Conservation (phyloP, 805 yeast species). For the Wickerhamomyces silvicola region DNA sequence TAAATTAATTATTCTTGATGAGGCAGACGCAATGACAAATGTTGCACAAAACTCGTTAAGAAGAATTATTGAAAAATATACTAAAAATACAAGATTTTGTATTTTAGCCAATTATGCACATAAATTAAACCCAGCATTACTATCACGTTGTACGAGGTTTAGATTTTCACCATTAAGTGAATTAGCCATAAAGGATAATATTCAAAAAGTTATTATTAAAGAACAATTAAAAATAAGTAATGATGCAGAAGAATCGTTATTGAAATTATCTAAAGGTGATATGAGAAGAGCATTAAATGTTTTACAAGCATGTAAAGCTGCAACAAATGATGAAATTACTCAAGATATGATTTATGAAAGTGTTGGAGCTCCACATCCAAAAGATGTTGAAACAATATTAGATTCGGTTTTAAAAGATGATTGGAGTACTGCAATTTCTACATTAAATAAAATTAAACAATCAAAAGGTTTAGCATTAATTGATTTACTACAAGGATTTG, state of each 20-base stretch:
- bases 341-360: constrained; percentile 83
- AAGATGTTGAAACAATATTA: constrained; percentile 68
- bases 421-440: constrained; percentile 71
- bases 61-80: constrained; percentile 80
- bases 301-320: constrained; percentile 87
- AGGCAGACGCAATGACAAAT: constrained; percentile 91
- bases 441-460: constrained; percentile 59
- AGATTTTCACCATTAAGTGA: constrained; percentile 78
- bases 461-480: constrained; percentile 84
- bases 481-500: constrained; percentile 74
- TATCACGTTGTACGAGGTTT: constrained; percentile 93
- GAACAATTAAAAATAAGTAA: constrained; percentile 57
- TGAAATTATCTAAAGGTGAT: constrained; percentile 82
- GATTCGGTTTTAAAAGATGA: constrained; percentile 79
- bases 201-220: constrained; percentile 58
- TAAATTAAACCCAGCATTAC: constrained; percentile 88
- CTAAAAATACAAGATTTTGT: constrained; percentile 92
- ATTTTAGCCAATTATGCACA: constrained; percentile 94
- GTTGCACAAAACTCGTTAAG: constrained; percentile 81
- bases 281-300: constrained; percentile 95
- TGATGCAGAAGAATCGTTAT: constrained; percentile 59
- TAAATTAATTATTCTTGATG: constrained; percentile 88
- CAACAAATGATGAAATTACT: constrained; percentile 57
- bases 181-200: constrained; percentile 61
- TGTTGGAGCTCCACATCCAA: constrained; percentile 92